phyloP scores from a whole-genome alignment of 108 stramenopile species.

The Mayamaea pseudoterrestris region DNA sequence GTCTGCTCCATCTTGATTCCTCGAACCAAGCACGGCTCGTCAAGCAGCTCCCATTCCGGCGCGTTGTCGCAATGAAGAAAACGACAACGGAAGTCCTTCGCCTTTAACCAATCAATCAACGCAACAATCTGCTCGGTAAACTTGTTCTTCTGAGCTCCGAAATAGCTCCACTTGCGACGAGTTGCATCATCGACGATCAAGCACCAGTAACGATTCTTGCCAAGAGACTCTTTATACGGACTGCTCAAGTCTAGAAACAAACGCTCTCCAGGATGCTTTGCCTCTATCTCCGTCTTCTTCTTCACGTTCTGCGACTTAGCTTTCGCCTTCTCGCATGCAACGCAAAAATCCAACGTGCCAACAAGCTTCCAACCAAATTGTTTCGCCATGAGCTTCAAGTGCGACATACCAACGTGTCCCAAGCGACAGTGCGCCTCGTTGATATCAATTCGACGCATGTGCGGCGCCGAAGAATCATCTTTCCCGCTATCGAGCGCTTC shows the following conservation, averaged over 20 bases:
- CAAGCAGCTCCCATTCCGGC: not conserved
- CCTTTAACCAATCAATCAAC: not conserved
- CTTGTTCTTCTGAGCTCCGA: not conserved
- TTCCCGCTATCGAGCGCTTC: too few relatives aligned
- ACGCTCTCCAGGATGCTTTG: too few relatives aligned
- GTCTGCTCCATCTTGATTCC: slow-evolving; percentile 6
- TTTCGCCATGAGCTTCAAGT: too few relatives aligned
- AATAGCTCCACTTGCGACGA: not conserved
- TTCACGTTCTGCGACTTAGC: too few relatives aligned
- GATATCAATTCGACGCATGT: too few relatives aligned
- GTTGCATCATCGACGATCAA: slow-evolving; percentile 6
- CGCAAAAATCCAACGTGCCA: too few relatives aligned
- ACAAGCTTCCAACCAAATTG: too few relatives aligned
- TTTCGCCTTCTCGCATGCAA: too few relatives aligned
- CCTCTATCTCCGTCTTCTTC: too few relatives aligned
- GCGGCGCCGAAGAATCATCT: too few relatives aligned
- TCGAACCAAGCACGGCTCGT: not conserved
- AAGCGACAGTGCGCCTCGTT: too few relatives aligned
- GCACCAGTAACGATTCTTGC: not conserved
- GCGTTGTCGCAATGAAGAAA: slow-evolving; percentile 4
- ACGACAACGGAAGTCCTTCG: not conserved
- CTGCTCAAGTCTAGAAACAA: not conserved
- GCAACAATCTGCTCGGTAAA: not conserved
- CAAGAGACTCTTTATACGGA: not conserved
- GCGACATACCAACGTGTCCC: too few relatives aligned